These are phyloP conservation scores for Vitis amurensis DNA, from an alignment of 164 flowering plant genomes.

Conservation along the genomic window DNA sequence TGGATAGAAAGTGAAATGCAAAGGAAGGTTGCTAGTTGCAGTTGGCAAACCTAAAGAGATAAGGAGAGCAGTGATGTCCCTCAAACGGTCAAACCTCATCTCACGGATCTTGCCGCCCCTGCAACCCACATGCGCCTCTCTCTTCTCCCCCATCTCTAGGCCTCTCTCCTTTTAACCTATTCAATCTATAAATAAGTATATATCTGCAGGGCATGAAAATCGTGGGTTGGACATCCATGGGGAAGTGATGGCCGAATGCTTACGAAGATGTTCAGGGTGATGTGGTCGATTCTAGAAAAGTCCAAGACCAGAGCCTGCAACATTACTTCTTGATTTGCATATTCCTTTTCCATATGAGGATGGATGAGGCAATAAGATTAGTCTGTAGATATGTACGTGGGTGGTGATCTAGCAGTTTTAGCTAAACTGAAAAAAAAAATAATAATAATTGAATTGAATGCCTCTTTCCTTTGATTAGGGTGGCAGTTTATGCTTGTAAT, in stretches of 20 bases:
- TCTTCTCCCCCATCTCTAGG: background rate
- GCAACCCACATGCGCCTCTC: background rate
- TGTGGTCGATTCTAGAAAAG: slow-evolving; percentile 81
- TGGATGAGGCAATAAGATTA: background rate
- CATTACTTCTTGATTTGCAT: slow-evolving; percentile 13
- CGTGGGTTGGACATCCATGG: slow-evolving; percentile 54
- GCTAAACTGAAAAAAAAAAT: no score
- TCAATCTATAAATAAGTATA: background rate
- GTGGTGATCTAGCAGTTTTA: background rate
- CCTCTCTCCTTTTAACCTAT: background rate
- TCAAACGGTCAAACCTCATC: slow-evolving; percentile 16
- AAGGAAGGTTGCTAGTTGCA: slow-evolving; percentile 14
- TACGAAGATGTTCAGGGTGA: slow-evolving; percentile 83
- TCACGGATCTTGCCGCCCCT: slow-evolving; percentile 41
- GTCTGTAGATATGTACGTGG: background rate
- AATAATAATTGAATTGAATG: no score
- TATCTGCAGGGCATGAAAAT: slow-evolving; percentile 39
- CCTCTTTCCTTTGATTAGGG: background rate
- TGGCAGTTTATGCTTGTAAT: background rate
- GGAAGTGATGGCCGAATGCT: slow-evolving; percentile 78
- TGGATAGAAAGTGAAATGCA: no score
- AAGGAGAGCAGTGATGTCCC: slow-evolving; percentile 14
- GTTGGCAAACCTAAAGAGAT: slow-evolving; percentile 13
- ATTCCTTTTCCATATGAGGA: no score
- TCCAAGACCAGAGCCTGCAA: slow-evolving; percentile 40